phyloP scores from a whole-genome alignment of 2,329 filamentous ascomycete species.

The Fusarium sp. region DNA sequence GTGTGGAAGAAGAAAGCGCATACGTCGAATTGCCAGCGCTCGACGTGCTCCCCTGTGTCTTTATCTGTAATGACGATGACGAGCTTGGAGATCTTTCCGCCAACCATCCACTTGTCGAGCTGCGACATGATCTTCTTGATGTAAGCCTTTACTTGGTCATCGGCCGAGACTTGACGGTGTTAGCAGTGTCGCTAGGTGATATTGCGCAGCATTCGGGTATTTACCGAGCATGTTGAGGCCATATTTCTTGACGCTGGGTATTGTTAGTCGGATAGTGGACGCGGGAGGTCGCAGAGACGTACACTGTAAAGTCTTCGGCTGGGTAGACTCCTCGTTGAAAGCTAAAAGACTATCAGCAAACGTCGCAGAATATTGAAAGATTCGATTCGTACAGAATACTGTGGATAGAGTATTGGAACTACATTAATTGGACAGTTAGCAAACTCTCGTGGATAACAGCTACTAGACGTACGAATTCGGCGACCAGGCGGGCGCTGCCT shows the following conservation, averaged over 20 bases:
- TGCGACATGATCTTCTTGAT: slow-evolving; percentile 99
- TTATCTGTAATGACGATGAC: slow-evolving; percentile 98
- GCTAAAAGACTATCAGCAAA: slow-evolving; percentile 58
- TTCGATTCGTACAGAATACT: slow-evolving; percentile 79
- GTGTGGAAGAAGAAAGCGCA: slow-evolving; percentile 29
- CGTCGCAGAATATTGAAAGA: not conserved
- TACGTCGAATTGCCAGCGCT: slow-evolving; percentile 98
- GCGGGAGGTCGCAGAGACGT: slow-evolving; percentile 52
- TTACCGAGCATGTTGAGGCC: slow-evolving; percentile 94
- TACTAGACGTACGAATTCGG: slow-evolving; percentile 85
- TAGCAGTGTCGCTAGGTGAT: not conserved
- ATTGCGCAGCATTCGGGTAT: slow-evolving; percentile 30
- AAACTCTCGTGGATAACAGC: not conserved
- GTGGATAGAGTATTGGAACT: slow-evolving; percentile 99
- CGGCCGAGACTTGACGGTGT: slow-evolving; percentile 77
- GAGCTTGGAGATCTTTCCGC: slow-evolving; percentile 95
- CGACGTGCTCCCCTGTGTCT: slow-evolving; percentile 95
- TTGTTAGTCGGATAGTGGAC: slow-evolving; percentile 12
- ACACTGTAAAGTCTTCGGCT: slow-evolving; percentile 96
- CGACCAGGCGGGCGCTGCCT: slow-evolving; percentile 86
- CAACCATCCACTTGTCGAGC: slow-evolving; percentile 97
- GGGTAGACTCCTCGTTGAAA: slow-evolving; percentile 91
- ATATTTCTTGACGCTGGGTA: slow-evolving; percentile 88
- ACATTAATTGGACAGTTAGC: slow-evolving; percentile 36
- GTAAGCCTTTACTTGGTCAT: slow-evolving; percentile 98